Evolutionary conservation across 805 yeast species (phyloP), one percentile per base, ranked within the genome.

Genomic region (Komagataella ulmi): DNA sequence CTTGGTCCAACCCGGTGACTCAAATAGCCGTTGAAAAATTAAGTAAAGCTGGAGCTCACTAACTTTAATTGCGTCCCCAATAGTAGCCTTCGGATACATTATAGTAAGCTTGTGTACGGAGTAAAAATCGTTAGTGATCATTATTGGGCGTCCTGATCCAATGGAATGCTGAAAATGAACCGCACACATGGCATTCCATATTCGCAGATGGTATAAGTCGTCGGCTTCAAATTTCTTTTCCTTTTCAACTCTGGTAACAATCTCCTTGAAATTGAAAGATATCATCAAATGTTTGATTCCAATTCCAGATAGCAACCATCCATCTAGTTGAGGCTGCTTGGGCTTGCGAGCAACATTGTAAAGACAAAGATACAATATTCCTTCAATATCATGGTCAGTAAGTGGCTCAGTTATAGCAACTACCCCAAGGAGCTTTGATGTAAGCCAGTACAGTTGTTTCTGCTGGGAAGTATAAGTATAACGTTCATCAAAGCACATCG

Each of bases 321-420:
- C 68, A 59, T 80, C 80, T 54, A 76, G 65, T 50, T 72, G 70
- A n/a, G 73, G 65, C 57, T 79, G 83, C 49, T 70, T 65, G 3
- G 80, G 75, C 54, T 77, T 77, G 54, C 81, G 65, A 1, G 81
- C 75, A 48, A 77, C 72, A 55, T 76, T 76, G 59, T 76, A 80
- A 59, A 76, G 62, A 18, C 79, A 71, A 50, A 80, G 69, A 57
- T 80, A 80, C 24, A 79, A 57, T 7, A 80, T 71, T 0, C 82
- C 83, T 58, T 80, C 85, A 43, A 79, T 72, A 57, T 80, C 85
- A 60, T 77, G 81, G 56, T 77, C 82, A 3, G 75, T 75, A 30
- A 79, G 60, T n/a, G 77, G 76, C 46, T 72, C 75, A 3, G 79
- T 73, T 58, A 74, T 70, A 23, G 74, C 58, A 0, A 80, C 75